Evolutionary conservation across 78 protist species (phyloP).

Genomic region (Cavenderia fasciculata): DNA sequence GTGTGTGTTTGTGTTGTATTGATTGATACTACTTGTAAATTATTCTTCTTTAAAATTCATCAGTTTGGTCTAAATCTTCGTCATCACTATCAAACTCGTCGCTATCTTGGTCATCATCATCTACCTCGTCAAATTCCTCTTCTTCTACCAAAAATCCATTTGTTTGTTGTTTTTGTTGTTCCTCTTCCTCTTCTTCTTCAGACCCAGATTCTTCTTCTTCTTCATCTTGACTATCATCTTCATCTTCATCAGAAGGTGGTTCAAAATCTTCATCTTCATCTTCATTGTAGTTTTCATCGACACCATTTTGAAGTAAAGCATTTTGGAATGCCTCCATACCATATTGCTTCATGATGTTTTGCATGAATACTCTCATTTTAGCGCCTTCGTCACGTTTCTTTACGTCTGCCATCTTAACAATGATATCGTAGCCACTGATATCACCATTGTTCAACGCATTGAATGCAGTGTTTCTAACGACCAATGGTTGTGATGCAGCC

Average conservation of each 20-base stretch:
- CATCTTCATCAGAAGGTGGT: not conserved
- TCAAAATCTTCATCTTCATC: not conserved
- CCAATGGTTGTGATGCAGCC: not conserved
- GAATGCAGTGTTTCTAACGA: constrained; percentile 1
- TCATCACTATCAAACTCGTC: not conserved
- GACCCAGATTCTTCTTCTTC: too few relatives aligned
- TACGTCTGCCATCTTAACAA: constrained; percentile 1
- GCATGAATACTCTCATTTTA: too few relatives aligned
- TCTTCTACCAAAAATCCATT: not conserved
- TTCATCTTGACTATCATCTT: not conserved
- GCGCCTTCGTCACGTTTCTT: too few relatives aligned
- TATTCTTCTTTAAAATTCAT: too few relatives aligned
- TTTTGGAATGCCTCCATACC: too few relatives aligned
- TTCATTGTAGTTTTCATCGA: not conserved
- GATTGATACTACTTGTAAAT: too few relatives aligned
- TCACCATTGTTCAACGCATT: constrained; percentile 7
- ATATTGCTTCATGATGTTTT: too few relatives aligned
- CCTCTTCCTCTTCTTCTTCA: not conserved
- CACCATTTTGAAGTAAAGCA: not conserved
- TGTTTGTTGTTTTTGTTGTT: not conserved
- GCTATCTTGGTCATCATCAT: not conserved
- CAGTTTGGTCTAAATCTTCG: not conserved
- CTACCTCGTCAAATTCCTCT: too few relatives aligned
- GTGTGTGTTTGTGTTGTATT: too few relatives aligned
- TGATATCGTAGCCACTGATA: not conserved